Evolutionary conservation across 2,329 filamentous ascomycete genomes (phyloP).

Genomic region (Aureobasidium mangrovei): DNA sequence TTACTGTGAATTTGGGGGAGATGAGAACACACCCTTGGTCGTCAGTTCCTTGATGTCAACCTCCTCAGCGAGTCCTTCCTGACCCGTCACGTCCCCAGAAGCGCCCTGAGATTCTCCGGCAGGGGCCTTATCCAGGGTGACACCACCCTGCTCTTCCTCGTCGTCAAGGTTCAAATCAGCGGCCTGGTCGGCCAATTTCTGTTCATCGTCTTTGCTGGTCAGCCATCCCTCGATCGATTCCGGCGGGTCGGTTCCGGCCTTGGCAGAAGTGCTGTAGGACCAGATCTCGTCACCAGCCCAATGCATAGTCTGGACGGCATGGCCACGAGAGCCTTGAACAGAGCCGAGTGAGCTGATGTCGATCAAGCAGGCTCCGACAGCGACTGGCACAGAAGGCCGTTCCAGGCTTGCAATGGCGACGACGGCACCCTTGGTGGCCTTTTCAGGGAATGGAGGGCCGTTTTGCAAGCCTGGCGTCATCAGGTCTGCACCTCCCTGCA

Average conservation of each 20-base stretch:
- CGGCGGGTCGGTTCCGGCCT: slow-evolving; percentile 45
- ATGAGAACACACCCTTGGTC: slow-evolving; percentile 42
- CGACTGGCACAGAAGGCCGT: slow-evolving; percentile 52
- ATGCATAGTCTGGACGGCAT: slow-evolving; percentile 56
- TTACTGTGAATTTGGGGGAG: slow-evolving; percentile 7
- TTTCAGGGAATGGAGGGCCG: slow-evolving; percentile 53
- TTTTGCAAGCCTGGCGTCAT: slow-evolving; percentile 60
- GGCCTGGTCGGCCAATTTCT: slow-evolving; percentile 32
- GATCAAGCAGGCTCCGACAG: slow-evolving; percentile 56
- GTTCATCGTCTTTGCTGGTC: slow-evolving; percentile 23
- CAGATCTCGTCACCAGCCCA: slow-evolving; percentile 64
- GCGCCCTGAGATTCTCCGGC: too few species aligned
- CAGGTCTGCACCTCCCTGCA: slow-evolving; percentile 56
- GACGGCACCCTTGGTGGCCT: slow-evolving; percentile 50
- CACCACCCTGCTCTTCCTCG: slow-evolving; percentile 39
- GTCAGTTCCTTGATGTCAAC: slow-evolving; percentile 42
- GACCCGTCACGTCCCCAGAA: slow-evolving; percentile 1
- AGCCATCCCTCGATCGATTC: slow-evolving; percentile 45
- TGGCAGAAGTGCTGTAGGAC: slow-evolving; percentile 50
- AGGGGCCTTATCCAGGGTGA: slow-evolving; percentile 27
- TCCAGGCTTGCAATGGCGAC: slow-evolving; percentile 56
- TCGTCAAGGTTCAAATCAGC: slow-evolving; percentile 34
- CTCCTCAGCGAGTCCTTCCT: slow-evolving; percentile 18
- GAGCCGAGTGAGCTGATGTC: slow-evolving; percentile 48
- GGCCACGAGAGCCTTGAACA: slow-evolving; percentile 53